Percentiles rank a stretch among this genome's conserved stretches.
phyloP scores from a whole-genome alignment of 768 basidiomycete species.

The Suillus luteus region DNA sequence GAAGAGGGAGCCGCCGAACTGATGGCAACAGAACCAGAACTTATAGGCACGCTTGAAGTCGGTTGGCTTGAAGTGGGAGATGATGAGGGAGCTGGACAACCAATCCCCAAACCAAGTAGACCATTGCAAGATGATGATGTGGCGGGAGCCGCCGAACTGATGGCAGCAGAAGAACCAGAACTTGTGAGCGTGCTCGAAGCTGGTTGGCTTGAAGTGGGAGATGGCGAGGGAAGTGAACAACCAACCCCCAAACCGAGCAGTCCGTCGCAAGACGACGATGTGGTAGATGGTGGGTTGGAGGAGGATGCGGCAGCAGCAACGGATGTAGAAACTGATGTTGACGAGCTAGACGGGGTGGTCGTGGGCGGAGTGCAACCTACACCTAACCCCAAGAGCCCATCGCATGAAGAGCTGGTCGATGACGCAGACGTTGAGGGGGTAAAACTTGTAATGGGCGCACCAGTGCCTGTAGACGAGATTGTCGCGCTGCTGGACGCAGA shows the following conservation, averaged over 20 bases:
- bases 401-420: constrained; percentile 7
- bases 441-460: constrained; percentile 4
- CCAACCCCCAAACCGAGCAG: constrained; percentile 23
- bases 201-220: constrained; percentile 10
- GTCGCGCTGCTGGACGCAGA: constrained; percentile 13
- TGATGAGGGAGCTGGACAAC: constrained; percentile 11
- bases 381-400: constrained; percentile 14
- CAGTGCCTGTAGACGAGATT: constrained; percentile 9
- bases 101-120: constrained; percentile 18
- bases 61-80: constrained; percentile 11
- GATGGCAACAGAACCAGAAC: constrained; percentile 5
- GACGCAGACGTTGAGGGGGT: constrained; percentile 4
- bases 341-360: neutral
- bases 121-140: constrained; percentile 9
- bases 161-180: constrained; percentile 11
- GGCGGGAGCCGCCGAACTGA: constrained; percentile 11
- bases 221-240: constrained; percentile 15
- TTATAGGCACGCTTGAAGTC: constrained; percentile 2
- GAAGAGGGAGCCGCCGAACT: neutral
- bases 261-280: constrained; percentile 17
- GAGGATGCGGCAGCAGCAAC: neutral
- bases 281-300: neutral
- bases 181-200: neutral
- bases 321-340: constrained; percentile 1
- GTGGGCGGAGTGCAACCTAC: constrained; percentile 11